These are phyloP conservation scores for Bipolaris victoriae DNA, from an alignment of 2,329 filamentous ascomycete genomes.

Conservation along the genomic window DNA sequence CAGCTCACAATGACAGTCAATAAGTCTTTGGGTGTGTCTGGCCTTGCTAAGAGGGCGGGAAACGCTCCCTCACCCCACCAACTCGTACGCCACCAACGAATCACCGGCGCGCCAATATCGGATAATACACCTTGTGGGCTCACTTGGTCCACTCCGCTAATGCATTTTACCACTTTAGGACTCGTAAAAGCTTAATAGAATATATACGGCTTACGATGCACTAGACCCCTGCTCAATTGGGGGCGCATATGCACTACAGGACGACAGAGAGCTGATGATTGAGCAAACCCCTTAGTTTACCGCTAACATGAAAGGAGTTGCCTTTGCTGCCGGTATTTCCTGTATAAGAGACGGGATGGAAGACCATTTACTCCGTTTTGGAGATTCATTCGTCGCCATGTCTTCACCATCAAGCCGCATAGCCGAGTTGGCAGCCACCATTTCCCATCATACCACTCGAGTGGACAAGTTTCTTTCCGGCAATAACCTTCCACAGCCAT, in stretches of 20 bases:
- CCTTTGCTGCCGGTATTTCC: not conserved
- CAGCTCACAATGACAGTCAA: not conserved
- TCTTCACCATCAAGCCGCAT: slow-evolving; percentile 7
- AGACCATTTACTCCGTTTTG: not conserved
- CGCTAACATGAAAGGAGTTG: not conserved
- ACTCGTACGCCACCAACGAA: not conserved
- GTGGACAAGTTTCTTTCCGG: slow-evolving; percentile 10
- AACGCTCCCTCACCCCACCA: not conserved
- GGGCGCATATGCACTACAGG: not conserved
- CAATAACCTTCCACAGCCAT: slow-evolving; percentile 12
- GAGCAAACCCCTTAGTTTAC: not conserved
- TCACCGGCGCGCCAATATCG: not conserved
- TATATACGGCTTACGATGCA: not conserved
- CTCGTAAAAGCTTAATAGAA: not conserved
- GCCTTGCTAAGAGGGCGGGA: not conserved
- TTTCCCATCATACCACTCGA: slow-evolving; percentile 11
- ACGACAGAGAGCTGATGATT: not conserved
- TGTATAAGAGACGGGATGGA: not conserved
- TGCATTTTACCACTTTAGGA: not conserved
- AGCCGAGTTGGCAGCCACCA: slow-evolving; percentile 8
- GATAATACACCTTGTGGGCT: not conserved
- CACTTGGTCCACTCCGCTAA: not conserved
- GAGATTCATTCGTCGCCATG: not conserved
- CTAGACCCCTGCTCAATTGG: not conserved
- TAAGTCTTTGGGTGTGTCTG: not conserved